Base-by-base conservation (phyloP, 805 yeast species). In the Yamadazyma tumulicola region DNA sequence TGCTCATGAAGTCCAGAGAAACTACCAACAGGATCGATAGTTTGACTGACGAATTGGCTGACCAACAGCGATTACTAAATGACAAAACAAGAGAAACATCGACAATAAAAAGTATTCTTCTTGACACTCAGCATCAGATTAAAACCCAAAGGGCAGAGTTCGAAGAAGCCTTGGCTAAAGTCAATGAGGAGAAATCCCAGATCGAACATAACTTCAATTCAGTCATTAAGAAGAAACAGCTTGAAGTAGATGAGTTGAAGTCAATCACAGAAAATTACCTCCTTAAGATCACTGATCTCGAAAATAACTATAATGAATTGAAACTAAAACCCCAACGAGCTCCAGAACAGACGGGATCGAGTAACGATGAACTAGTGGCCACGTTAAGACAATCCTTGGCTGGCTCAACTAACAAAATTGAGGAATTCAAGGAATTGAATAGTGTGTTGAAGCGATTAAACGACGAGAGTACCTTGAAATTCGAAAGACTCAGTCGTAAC, bases 1-100 rank as follows among this genome's bases (percentile, higher is more conserved):
- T 84, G 32, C 51, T 70, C 3, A 73, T 83, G 71, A 76, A 84
- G 35, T 59, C 79, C 25, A 74, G 74, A 41, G 97, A 93, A 47
- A 64, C 79, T 1, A 71, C 69, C 27, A 67, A 67, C 34, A 72
- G 75, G 42, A 66, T 75, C 15, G 88, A 84, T 37, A 73, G 77
- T 2, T 54, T 89, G 19, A 88, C 85, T 46, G 95, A 87, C 37
- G 96, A 89, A 51, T 60, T 91, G n/a, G 64, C 73, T 8, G 97
- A 89, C 38, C 66, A 85, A 4, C 73, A 86, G 36, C 72, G 75
- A 20, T 67, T 80, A 56, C 58, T 89, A 2, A 93, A 81, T 50
- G 96, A 88, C 49, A 74, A 95, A 41, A 77, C 85, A 0, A 68
- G 89, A 32, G 97, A 91, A 57, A 71, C 86, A 0, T 67, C 79